Percentiles rank a stretch among this genome's conserved stretches.
These are phyloP conservation scores for Colletotrichum lentis DNA, from an alignment of 2,329 filamentous ascomycete species.

Conservation along the genomic window DNA sequence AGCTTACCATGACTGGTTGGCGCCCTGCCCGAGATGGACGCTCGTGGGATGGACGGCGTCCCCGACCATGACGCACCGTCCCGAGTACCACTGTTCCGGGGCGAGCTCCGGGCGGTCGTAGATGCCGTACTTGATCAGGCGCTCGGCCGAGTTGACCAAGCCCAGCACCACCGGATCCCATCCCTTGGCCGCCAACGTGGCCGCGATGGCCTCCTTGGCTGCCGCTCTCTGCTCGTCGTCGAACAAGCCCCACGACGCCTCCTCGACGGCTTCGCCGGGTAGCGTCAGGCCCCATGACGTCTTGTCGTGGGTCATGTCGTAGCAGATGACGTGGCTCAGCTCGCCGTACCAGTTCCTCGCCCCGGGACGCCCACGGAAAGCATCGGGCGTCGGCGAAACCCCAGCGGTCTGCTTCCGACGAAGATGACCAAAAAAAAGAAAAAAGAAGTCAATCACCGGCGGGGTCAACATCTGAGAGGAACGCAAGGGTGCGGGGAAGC, in stretches of 20 bases:
- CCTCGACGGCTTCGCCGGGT: constrained; percentile 38
- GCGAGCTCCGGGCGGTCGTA: constrained; percentile 42
- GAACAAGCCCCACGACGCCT: constrained; percentile 42
- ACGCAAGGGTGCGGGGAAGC: too few species aligned
- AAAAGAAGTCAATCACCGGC: too few species aligned
- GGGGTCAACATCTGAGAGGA: too few species aligned
- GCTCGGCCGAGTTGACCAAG: constrained; percentile 39
- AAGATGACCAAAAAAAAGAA: too few species aligned
- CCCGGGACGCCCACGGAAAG: constrained; percentile 26
- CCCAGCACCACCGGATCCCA: constrained; percentile 39
- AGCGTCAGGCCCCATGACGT: constrained; percentile 42
- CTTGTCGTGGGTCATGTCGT: constrained; percentile 39
- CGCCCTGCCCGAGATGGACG: constrained; percentile 43
- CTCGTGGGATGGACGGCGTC: constrained; percentile 43
- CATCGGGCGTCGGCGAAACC: constrained; percentile 37
- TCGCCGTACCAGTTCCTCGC: constrained; percentile 43
- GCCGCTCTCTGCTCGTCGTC: constrained; percentile 35
- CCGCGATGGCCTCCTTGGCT: constrained; percentile 35
- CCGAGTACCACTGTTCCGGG: constrained; percentile 40
- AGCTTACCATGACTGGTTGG: constrained; percentile 38
- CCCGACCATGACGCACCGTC: constrained; percentile 40
- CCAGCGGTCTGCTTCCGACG: constrained; percentile 39
- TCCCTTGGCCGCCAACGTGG: constrained; percentile 31
- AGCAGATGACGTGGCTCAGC: constrained; percentile 41
- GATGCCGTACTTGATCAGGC: constrained; percentile 43